Evolutionary conservation across 352 stramenopile species (phyloP).

Genomic region (Globisporangium irregulare): DNA sequence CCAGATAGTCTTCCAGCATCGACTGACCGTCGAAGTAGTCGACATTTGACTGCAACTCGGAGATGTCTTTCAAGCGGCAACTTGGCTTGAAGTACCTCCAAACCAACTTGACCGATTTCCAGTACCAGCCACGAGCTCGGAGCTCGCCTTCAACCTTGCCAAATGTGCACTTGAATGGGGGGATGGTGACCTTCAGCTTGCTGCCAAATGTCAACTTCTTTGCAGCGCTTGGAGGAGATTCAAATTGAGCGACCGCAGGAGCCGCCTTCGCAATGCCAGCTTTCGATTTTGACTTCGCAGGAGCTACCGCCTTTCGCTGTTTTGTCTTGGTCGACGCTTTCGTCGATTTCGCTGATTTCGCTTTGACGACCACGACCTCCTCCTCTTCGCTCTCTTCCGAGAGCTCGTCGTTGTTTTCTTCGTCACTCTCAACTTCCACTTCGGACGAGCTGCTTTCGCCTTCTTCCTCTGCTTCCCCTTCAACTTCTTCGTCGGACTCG

Average conservation of each 20-base stretch:
- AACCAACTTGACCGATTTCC: slow-evolving; percentile 34
- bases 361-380: slow-evolving; percentile 1
- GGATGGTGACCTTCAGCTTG: slow-evolving; percentile 24
- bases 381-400: slow-evolving; percentile 17
- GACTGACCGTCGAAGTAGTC: slow-evolving; percentile 56
- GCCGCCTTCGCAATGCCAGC: neutral
- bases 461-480: neutral
- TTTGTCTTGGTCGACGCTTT: slow-evolving; percentile 7
- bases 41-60: slow-evolving; percentile 21
- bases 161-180: slow-evolving; percentile 55
- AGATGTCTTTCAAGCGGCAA: slow-evolving; percentile 12
- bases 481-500: slow-evolving; percentile 4
- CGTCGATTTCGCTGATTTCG: slow-evolving; percentile 1
- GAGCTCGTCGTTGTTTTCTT: slow-evolving; percentile 11
- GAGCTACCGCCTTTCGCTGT: slow-evolving; percentile 1
- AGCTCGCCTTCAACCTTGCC: slow-evolving; percentile 64
- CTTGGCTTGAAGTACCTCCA: slow-evolving; percentile 57
- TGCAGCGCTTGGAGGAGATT: neutral
- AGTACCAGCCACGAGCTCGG: slow-evolving; percentile 60
- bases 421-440: slow-evolving; percentile 12
- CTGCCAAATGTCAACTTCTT: slow-evolving; percentile 20
- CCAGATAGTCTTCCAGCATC: slow-evolving; percentile 44
- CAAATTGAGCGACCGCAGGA: neutral
- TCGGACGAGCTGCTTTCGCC: slow-evolving; percentile 7
- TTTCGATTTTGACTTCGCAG: slow-evolving; percentile 1